Percentiles rank a stretch among this genome's conserved stretches.
Evolutionary conservation across 306 rosid species (phyloP).

Genomic region (Cercis canadensis): DNA sequence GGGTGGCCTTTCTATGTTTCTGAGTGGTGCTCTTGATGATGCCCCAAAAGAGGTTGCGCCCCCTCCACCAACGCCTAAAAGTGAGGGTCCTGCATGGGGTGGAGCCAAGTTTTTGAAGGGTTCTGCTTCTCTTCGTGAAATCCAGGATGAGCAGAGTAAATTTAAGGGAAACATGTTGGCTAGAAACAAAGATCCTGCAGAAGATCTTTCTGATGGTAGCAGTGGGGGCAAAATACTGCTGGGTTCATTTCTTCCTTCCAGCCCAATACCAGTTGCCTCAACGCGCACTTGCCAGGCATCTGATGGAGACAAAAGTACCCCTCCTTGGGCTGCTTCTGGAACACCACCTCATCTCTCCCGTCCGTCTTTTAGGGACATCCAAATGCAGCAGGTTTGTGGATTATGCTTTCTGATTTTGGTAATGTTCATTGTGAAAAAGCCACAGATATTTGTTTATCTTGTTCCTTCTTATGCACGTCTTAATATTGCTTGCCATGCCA

Average conservation of each 20-base stretch:
- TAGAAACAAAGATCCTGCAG: conserved; percentile 52
- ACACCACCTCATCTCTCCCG: conserved; percentile 79
- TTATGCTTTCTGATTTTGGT: neutral
- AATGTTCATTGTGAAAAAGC: conserved; percentile 6
- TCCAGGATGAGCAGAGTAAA: conserved; percentile 84
- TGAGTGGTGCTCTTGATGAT: conserved; percentile 94
- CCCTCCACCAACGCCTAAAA: conserved; percentile 64
- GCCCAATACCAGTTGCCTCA: conserved; percentile 79
- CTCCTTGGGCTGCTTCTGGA: conserved; percentile 89
- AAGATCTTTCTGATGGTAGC: conserved; percentile 54
- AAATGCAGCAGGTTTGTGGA: conserved; percentile 81
- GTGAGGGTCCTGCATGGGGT: conserved; percentile 96
- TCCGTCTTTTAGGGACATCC: conserved; percentile 90
- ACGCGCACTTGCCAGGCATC: conserved; percentile 48
- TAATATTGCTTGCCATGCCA: neutral
- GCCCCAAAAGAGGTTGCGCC: conserved; percentile 54
- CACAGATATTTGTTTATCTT: too few species aligned
- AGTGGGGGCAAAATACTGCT: conserved; percentile 61
- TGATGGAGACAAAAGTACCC: conserved; percentile 79
- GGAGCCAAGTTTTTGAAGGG: conserved; percentile 75
- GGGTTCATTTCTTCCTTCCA: conserved; percentile 81
- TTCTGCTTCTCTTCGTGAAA: conserved; percentile 78
- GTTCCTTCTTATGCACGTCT: conserved; percentile 6
- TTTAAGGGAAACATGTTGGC: conserved; percentile 39
- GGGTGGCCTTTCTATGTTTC: conserved; percentile 96